phyloP scores from a whole-genome alignment of 2,329 filamentous ascomycete genomes.

The Aspergillus pseudoglaucus region DNA sequence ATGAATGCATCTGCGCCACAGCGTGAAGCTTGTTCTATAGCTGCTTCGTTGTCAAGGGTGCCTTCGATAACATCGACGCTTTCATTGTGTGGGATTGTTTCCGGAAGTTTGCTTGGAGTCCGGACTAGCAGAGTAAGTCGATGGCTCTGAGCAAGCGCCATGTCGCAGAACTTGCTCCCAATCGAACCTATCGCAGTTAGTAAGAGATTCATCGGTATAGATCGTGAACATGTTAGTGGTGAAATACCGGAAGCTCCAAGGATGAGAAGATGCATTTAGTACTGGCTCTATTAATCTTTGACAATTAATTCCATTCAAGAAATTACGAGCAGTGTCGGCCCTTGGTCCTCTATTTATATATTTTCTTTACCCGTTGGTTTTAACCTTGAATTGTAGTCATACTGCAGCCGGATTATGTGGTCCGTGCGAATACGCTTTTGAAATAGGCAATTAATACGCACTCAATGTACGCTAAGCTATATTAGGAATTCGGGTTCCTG shows the following conservation, averaged over 20 bases:
- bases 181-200: constrained; percentile 1
- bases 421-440: too few species aligned
- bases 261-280: not conserved
- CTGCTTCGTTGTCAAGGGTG: constrained; percentile 2
- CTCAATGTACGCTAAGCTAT: too few species aligned
- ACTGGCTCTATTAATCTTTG: too few species aligned
- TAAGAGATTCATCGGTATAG: constrained; percentile 1
- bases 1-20: constrained; percentile 5
- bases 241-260: not conserved
- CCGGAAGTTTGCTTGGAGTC: constrained; percentile 2
- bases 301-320: too few species aligned
- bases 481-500: too few species aligned
- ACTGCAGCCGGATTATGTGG: too few species aligned
- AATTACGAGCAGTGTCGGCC: too few species aligned
- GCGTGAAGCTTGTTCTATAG: not conserved
- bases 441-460: too few species aligned
- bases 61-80: constrained; percentile 5
- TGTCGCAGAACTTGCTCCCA: constrained; percentile 2
- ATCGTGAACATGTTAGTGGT: not conserved
- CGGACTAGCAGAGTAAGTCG: constrained; percentile 7
- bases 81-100: not conserved
- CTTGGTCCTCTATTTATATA: too few species aligned
- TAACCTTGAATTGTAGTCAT: too few species aligned
- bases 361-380: too few species aligned
- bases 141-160: constrained; percentile 5